phyloP scores from a whole-genome alignment of 1,284 basidiomycete species.

The Rhodotorula sp. region DNA sequence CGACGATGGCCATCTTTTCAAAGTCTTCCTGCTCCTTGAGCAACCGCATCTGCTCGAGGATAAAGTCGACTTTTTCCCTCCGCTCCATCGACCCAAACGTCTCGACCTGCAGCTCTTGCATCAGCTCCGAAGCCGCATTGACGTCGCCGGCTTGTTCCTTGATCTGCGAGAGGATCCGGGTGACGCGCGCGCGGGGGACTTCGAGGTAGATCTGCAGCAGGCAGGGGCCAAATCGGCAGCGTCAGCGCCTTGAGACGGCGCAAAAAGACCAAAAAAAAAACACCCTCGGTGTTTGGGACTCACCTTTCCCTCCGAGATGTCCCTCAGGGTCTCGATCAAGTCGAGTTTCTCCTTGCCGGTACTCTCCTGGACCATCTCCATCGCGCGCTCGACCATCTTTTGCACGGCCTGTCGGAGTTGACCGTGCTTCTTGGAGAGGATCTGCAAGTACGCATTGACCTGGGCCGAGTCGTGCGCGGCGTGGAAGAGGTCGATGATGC shows the following conservation, averaged over 20 bases:
- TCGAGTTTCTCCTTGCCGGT: conserved; percentile 77
- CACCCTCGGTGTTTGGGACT: too few relatives aligned
- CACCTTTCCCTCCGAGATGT: conserved; percentile 93
- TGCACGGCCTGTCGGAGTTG: conserved; percentile 90
- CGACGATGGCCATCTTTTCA: conserved; percentile 83
- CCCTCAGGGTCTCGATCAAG: conserved; percentile 81
- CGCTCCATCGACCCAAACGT: conserved; percentile 99
- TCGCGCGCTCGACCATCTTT: conserved; percentile 81
- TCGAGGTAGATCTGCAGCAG: conserved; percentile 79
- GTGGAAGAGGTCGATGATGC: conserved; percentile 61
- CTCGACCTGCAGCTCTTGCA: conserved; percentile 95
- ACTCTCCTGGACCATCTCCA: conserved; percentile 75
- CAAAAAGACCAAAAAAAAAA: too few relatives aligned
- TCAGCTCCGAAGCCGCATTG: conserved; percentile 75
- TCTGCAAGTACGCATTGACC: conserved; percentile 69
- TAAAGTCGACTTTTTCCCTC: conserved; percentile 96
- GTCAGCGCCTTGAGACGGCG: too few relatives aligned
- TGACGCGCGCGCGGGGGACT: conserved; percentile 91
- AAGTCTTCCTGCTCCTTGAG: conserved; percentile 74
- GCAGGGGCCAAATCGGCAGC: too few relatives aligned
- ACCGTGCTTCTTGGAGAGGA: conserved; percentile 93
- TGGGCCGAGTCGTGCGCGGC: conserved; percentile 54
- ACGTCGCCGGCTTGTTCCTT: conserved; percentile 71
- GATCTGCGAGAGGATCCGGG: conserved; percentile 75
- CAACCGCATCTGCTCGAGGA: conserved; percentile 97